Evolutionary conservation across 345 rosid species (phyloP).

Genomic region (Syzygium oleosum): DNA sequence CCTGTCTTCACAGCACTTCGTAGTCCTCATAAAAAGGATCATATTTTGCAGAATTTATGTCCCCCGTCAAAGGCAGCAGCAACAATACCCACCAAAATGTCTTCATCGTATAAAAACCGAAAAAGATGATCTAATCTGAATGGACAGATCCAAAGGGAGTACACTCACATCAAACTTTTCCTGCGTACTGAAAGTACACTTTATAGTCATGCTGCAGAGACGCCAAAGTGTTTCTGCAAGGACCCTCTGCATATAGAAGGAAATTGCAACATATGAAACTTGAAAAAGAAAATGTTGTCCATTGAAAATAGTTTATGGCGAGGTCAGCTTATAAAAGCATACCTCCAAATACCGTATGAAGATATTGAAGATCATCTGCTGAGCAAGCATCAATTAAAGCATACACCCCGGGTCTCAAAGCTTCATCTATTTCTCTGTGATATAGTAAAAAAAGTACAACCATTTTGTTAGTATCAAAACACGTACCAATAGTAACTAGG

Average conservation of each 20-base stretch:
- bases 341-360: conserved; percentile 88
- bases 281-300: background rate
- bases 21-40: background rate
- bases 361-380: conserved; percentile 70
- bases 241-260: conserved; percentile 65
- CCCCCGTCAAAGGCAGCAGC: background rate
- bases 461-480: background rate
- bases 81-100: background rate
- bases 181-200: conserved; percentile 66
- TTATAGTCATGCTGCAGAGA: conserved; percentile 71
- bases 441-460: conserved; percentile 1
- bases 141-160: background rate
- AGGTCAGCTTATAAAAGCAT: background rate
- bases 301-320: background rate
- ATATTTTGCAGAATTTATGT: background rate
- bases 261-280: background rate
- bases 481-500: background rate
- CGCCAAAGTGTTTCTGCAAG: conserved; percentile 74
- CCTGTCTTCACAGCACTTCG: background rate
- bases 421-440: conserved; percentile 84
- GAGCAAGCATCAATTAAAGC: conserved; percentile 87
- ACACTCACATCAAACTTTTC: conserved; percentile 54
- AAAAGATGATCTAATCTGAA: background rate
- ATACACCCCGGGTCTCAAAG: conserved; percentile 79
- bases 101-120: background rate